Evolutionary conservation across 257 asterid genomes (phyloP).

Genomic region (Fraxinus americana): DNA sequence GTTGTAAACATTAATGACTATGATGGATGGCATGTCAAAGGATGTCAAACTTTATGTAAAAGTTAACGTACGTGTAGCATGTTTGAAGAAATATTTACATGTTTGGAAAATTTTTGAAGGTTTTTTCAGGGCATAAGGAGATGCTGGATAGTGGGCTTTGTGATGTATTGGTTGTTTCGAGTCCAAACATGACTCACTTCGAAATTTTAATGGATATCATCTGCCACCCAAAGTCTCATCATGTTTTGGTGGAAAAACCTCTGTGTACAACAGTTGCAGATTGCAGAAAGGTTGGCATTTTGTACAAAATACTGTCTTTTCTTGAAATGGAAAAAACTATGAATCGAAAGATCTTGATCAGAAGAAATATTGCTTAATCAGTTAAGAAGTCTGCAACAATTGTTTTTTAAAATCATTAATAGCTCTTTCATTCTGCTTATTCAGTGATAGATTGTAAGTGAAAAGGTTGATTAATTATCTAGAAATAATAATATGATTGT

Average conservation of each 20-base stretch:
- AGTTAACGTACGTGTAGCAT: too few relatives aligned
- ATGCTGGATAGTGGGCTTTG: slow-evolving; percentile 72
- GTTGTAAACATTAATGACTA: too few relatives aligned
- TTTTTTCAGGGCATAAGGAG: slow-evolving; percentile 68
- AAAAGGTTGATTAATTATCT: too few relatives aligned
- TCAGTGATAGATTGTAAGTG: too few relatives aligned
- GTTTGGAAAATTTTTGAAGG: slow-evolving; percentile 40
- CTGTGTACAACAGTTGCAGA: slow-evolving; percentile 80
- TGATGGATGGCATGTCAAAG: too few relatives aligned
- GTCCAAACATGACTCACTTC: slow-evolving; percentile 94
- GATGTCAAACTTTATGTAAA: too few relatives aligned
- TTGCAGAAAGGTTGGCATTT: slow-evolving; percentile 61
- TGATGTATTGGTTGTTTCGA: slow-evolving; percentile 73
- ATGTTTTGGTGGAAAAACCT: slow-evolving; percentile 96
- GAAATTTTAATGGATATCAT: slow-evolving; percentile 87
- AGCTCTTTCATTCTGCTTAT: too few relatives aligned
- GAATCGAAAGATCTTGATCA: not conserved
- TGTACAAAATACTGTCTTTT: not conserved
- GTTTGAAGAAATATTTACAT: not conserved
- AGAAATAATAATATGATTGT: too few relatives aligned
- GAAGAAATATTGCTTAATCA: too few relatives aligned
- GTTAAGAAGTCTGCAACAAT: too few relatives aligned
- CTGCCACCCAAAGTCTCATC: slow-evolving; percentile 67
- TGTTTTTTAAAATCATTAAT: too few relatives aligned
- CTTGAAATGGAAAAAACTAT: not conserved